phyloP scores from a whole-genome alignment of 2,329 filamentous ascomycete species.

The Pyrenophora graminea region DNA sequence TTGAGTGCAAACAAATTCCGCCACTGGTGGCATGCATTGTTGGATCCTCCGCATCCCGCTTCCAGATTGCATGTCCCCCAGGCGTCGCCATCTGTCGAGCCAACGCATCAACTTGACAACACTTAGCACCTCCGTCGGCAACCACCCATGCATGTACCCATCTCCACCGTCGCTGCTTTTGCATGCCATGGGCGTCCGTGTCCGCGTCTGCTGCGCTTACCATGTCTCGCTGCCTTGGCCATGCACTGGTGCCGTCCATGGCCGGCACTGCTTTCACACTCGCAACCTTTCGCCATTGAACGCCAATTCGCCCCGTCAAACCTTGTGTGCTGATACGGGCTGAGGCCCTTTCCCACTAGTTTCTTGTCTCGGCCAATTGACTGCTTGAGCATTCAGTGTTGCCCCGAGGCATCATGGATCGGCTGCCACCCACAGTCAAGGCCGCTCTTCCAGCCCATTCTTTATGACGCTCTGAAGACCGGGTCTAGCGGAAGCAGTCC shows the following conservation, averaged over 20 bases:
- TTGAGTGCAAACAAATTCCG: conserved; percentile 20
- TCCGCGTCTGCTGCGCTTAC: conserved; percentile 48
- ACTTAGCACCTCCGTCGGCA: conserved; percentile 47
- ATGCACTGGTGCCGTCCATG: conserved; percentile 32
- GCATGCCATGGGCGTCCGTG: conserved; percentile 35
- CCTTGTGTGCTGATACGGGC: conserved; percentile 39
- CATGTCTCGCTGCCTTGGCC: conserved; percentile 43
- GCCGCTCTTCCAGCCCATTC: conserved; percentile 41
- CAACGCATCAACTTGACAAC: conserved; percentile 50
- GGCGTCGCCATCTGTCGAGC: conserved; percentile 48
- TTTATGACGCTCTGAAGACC: conserved; percentile 40
- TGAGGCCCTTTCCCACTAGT: conserved; percentile 32
- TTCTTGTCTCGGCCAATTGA: conserved; percentile 40
- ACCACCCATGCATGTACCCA: conserved; percentile 47
- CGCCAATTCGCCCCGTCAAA: conserved; percentile 38
- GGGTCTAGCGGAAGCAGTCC: conserved; percentile 41
- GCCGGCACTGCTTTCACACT: conserved; percentile 31
- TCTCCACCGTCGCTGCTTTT: conserved; percentile 44
- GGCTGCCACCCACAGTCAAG: conserved; percentile 36
- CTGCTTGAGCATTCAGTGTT: conserved; percentile 23
- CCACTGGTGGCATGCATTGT: conserved; percentile 36
- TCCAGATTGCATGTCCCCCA: conserved; percentile 46
- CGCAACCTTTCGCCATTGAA: conserved; percentile 35
- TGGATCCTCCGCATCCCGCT: conserved; percentile 42
- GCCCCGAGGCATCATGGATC: conserved; percentile 43